These are phyloP conservation scores for Daedaleopsis sinensis DNA, from an alignment of 768 basidiomycete genomes.

Conservation along the genomic window DNA sequence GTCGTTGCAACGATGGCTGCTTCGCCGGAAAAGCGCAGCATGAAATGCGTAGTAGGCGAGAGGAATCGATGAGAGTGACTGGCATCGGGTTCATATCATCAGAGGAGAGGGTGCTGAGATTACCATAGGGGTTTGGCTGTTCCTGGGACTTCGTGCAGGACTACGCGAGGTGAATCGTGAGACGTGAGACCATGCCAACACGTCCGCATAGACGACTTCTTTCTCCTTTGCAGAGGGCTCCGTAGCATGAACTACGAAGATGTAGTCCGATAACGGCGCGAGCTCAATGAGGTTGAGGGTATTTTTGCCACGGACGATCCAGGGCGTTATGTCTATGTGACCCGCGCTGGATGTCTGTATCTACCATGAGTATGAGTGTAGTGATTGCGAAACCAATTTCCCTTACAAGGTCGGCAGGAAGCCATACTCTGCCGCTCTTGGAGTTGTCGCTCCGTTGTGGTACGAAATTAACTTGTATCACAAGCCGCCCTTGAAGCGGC, in stretches of 20 bases:
- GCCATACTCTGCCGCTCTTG: neutral
- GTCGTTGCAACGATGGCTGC: no score
- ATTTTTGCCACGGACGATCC: constrained; percentile 24
- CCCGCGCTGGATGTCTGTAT: constrained; percentile 3
- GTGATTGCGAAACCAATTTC: neutral
- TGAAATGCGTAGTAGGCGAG: no score
- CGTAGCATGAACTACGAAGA: constrained; percentile 28
- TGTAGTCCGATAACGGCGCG: constrained; percentile 17
- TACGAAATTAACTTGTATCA: neutral
- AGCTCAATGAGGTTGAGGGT: constrained; percentile 26
- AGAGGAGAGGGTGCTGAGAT: neutral
- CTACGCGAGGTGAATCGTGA: constrained; percentile 2
- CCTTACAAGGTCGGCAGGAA: neutral
- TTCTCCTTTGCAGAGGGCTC: constrained; percentile 17
- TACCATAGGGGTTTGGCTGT: neutral
- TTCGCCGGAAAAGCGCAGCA: no score
- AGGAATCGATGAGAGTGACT: no score
- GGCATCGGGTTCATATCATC: neutral
- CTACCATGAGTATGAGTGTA: neutral
- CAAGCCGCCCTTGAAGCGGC: neutral
- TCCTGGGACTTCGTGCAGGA: constrained; percentile 3
- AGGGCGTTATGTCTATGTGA: constrained; percentile 24
- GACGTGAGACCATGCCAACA: neutral
- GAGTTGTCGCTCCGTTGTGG: neutral
- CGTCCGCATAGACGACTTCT: neutral